Conservation (phyloP, 768 basidiomycete genomes). For the Tricholoma flavovirens region DNA sequence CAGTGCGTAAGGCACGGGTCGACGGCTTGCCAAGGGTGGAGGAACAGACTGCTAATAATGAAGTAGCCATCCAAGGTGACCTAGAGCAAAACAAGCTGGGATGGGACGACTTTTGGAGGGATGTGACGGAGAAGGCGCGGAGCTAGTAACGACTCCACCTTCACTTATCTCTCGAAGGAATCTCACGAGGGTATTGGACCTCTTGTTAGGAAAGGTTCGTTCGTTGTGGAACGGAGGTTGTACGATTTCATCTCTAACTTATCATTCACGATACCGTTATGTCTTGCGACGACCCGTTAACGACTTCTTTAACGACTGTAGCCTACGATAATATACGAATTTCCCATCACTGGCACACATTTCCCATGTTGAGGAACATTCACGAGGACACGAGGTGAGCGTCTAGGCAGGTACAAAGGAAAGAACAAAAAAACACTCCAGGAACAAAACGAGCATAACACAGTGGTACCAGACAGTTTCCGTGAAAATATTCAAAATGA, state of each 20-base stretch:
- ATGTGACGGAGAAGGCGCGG: constrained; percentile 32
- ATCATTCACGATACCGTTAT: constrained; percentile 2
- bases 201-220: neutral
- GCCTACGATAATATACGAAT: neutral
- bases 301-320: neutral
- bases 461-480: too few species aligned
- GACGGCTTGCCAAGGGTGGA: constrained; percentile 10
- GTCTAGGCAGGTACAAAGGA: too few species aligned
- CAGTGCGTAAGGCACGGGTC: neutral
- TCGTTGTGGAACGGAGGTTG: neutral
- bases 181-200: neutral
- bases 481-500: too few species aligned
- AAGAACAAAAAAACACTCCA: too few species aligned
- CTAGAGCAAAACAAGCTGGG: constrained; percentile 15
- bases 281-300: neutral
- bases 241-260: neutral
- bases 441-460: too few species aligned
- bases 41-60: constrained; percentile 9
- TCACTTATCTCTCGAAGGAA: neutral
- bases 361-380: neutral
- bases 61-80: constrained; percentile 5
- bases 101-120: constrained; percentile 45
- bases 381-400: too few species aligned
- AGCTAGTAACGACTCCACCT: neutral
- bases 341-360: neutral